These are phyloP conservation scores for Antitrichia curtipendula DNA, from an alignment of 225 moss, liverwort and hornwort genomes.

Conservation along the genomic window DNA sequence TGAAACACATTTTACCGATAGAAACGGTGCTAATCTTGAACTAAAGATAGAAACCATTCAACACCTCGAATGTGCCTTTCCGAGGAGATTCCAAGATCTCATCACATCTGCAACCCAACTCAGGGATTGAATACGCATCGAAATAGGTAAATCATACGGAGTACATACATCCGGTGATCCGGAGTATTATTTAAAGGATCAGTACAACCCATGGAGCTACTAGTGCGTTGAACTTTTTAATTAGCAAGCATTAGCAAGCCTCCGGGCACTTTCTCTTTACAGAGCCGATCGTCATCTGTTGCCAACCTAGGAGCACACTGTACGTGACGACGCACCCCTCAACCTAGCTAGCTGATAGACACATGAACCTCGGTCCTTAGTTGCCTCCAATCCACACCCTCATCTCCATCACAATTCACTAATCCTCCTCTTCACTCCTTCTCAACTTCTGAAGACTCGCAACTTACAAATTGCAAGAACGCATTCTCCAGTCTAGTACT, in stretches of 20 bases:
- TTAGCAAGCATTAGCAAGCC: too few species aligned
- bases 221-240: not conserved
- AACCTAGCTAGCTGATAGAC: not conserved
- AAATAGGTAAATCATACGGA: not conserved
- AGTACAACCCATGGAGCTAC: not conserved
- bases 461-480: not conserved
- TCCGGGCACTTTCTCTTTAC: not conserved
- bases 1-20: too few species aligned
- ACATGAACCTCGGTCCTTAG: not conserved
- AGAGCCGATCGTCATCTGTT: not conserved
- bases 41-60: not conserved
- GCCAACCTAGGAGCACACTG: not conserved
- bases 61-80: not conserved
- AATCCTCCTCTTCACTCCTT: not conserved
- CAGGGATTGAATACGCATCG: not conserved
- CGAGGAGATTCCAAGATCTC: not conserved
- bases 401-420: not conserved
- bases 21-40: not conserved
- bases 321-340: not conserved
- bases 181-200: not conserved
- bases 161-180: not conserved
- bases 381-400: not conserved
- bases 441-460: not conserved
- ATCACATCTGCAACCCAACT: not conserved
- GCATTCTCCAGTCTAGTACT: too few species aligned